Conservation (phyloP, 208 protist species). For the Wallacemonas sp. region DNA sequence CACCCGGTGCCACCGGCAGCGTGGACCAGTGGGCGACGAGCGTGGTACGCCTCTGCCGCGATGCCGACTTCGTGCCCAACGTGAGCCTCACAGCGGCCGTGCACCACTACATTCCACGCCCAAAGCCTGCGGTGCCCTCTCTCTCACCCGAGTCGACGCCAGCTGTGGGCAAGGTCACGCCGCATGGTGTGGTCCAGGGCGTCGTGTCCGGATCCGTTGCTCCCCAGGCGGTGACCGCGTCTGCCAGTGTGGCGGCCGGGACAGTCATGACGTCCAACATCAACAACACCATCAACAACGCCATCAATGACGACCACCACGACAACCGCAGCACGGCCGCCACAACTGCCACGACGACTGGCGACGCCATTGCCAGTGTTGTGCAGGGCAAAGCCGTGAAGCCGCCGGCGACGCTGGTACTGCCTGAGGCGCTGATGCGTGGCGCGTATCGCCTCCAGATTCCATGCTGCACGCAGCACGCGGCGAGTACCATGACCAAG, state of each 20-base stretch:
- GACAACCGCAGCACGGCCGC: too few relatives aligned
- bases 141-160: too few relatives aligned
- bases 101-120: neutral
- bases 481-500: too few relatives aligned
- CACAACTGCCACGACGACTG: neutral
- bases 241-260: too few relatives aligned
- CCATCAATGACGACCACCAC: too few relatives aligned
- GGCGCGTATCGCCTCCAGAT: slow-evolving; percentile 49
- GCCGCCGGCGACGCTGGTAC: slow-evolving; percentile 3
- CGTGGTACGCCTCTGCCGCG: slow-evolving; percentile 26
- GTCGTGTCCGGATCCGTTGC: too few relatives aligned
- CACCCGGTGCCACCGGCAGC: neutral
- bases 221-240: too few relatives aligned
- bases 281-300: too few relatives aligned
- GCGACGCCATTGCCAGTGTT: neutral
- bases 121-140: too few relatives aligned
- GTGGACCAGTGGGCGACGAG: slow-evolving; percentile 41
- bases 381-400: neutral
- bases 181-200: too few relatives aligned
- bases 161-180: too few relatives aligned
- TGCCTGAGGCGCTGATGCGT: slow-evolving; percentile 22
- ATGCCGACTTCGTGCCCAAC: slow-evolving; percentile 26
- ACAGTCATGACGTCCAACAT: too few relatives aligned
- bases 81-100: slow-evolving; percentile 15
- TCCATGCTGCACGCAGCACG: slow-evolving; percentile 26